phyloP scores from a whole-genome alignment of 1,139 yeast species.

The Insectozyma bohioensis region DNA sequence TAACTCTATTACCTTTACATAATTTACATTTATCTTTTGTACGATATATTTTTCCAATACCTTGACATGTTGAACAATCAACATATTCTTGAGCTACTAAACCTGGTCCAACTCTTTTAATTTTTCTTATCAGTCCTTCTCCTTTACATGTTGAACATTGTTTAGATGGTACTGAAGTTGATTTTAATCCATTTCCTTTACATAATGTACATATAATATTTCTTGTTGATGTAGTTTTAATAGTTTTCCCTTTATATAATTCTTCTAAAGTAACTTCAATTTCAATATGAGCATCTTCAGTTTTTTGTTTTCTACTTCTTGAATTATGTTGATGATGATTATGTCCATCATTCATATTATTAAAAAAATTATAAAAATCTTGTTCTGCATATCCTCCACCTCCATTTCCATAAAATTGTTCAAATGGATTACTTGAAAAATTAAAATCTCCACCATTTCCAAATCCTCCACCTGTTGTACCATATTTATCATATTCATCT shows the following conservation, averaged over 20 bases:
- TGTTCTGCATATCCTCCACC: slow-evolving; percentile 51
- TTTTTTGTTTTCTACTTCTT: slow-evolving; percentile 21
- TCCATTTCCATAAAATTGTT: slow-evolving; percentile 33
- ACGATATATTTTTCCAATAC: slow-evolving; percentile 63
- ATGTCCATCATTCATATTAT: slow-evolving; percentile 40
- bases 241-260: slow-evolving; percentile 75
- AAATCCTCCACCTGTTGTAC: slow-evolving; percentile 31
- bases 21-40: slow-evolving; percentile 74
- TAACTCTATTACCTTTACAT: slow-evolving; percentile 66
- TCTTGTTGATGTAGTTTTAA: slow-evolving; percentile 74
- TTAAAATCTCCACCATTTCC: slow-evolving; percentile 17
- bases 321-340: slow-evolving; percentile 15
- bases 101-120: slow-evolving; percentile 75
- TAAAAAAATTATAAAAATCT: slow-evolving; percentile 74
- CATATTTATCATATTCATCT: slow-evolving; percentile 57
- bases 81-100: slow-evolving; percentile 63
- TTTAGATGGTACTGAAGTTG: slow-evolving; percentile 51
- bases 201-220: slow-evolving; percentile 71
- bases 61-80: slow-evolving; percentile 70
- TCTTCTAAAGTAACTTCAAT: slow-evolving; percentile 72
- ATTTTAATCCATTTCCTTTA: slow-evolving; percentile 71
- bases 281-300: slow-evolving; percentile 68
- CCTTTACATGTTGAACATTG: slow-evolving; percentile 75
- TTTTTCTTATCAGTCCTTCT: slow-evolving; percentile 58
- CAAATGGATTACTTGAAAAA: slow-evolving; percentile 42